These are phyloP conservation scores for Pleurotus citrinopileatus DNA, from an alignment of 768 basidiomycete genomes.

Conservation along the genomic window DNA sequence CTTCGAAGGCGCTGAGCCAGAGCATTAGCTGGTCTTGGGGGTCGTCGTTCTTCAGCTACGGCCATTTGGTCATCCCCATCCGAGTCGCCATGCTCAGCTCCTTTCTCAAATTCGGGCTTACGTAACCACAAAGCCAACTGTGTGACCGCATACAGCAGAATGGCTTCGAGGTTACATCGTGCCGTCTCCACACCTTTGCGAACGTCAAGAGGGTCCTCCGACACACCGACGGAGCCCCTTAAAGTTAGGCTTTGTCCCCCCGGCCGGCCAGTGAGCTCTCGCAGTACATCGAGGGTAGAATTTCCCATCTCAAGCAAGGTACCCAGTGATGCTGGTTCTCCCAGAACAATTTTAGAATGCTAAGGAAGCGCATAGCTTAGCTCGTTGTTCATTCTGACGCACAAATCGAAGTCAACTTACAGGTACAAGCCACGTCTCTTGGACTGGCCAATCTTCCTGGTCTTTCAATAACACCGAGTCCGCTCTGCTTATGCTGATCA, in stretches of 20 bases:
- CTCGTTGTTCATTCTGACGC: not conserved
- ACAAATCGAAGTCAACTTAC: constrained; percentile 38
- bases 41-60: constrained; percentile 29
- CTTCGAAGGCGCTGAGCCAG: constrained; percentile 66
- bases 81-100: constrained; percentile 37
- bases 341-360: constrained; percentile 83
- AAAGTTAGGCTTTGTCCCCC: constrained; percentile 51
- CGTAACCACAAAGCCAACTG: constrained; percentile 79
- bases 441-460: constrained; percentile 69
- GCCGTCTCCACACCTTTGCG: constrained; percentile 55
- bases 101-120: constrained; percentile 63
- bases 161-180: constrained; percentile 62
- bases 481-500: constrained; percentile 68
- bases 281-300: constrained; percentile 70
- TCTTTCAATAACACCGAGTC: constrained; percentile 64
- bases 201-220: constrained; percentile 42
- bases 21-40: constrained; percentile 42
- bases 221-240: constrained; percentile 23
- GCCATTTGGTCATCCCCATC: constrained; percentile 35
- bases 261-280: constrained; percentile 61
- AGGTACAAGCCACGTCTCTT: constrained; percentile 68
- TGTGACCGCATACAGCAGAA: constrained; percentile 68
- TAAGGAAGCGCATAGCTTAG: constrained; percentile 23
- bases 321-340: constrained; percentile 81
- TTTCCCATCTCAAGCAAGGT: constrained; percentile 86